Conservation (phyloP, 306 rosid species). For the Trifolium dubium region DNA sequence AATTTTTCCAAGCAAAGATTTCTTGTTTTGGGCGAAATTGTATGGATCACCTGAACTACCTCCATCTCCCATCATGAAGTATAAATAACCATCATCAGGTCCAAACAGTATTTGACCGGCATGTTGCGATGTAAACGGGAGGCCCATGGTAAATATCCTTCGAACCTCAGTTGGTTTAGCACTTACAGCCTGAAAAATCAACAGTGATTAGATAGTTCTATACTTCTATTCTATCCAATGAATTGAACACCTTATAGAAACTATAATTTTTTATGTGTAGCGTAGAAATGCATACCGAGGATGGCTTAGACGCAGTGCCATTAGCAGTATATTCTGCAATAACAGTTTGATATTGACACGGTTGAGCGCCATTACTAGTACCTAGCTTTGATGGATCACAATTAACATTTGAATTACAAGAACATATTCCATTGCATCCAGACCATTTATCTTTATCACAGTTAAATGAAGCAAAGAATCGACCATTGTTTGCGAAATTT, state of each 20-base stretch:
- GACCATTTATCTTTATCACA: slow-evolving; percentile 89
- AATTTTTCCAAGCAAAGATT: slow-evolving; percentile 92
- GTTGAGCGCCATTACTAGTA: slow-evolving; percentile 68
- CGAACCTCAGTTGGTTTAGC: slow-evolving; percentile 89
- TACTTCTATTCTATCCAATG: slow-evolving; percentile 24
- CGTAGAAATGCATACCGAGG: slow-evolving; percentile 60
- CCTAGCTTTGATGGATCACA: slow-evolving; percentile 90
- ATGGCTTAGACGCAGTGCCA: slow-evolving; percentile 65
- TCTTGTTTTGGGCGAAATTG: slow-evolving; percentile 90
- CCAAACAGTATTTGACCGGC: slow-evolving; percentile 98
- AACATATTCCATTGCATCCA: slow-evolving; percentile 88
- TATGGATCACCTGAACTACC: slow-evolving; percentile 84
- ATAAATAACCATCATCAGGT: slow-evolving; percentile 79
- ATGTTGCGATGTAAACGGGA: slow-evolving; percentile 74
- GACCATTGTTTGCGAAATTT: slow-evolving; percentile 70
- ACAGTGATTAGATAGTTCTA: slow-evolving; percentile 11
- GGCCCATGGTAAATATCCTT: slow-evolving; percentile 95
- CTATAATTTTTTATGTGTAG: not conserved
- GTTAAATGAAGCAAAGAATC: slow-evolving; percentile 93
- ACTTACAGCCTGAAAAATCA: slow-evolving; percentile 71
- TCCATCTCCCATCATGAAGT: slow-evolving; percentile 95
- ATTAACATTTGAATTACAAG: slow-evolving; percentile 89
- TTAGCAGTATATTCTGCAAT: slow-evolving; percentile 81
- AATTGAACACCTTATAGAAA: slow-evolving; percentile 31
- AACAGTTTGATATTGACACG: slow-evolving; percentile 87